Base-by-base conservation (phyloP, 768 basidiomycete species). In the Boletus edulis region DNA sequence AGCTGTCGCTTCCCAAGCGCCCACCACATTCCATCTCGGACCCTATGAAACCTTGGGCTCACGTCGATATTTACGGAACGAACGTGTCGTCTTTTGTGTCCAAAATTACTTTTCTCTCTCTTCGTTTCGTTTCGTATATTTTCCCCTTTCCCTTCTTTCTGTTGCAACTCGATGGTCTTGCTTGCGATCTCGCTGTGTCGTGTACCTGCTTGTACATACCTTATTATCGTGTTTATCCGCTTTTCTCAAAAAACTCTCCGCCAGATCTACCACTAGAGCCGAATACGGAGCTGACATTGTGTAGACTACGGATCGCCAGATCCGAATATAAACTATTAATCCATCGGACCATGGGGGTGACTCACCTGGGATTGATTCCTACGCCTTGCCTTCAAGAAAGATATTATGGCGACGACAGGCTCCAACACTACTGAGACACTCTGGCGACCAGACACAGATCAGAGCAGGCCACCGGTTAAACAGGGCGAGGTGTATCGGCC, bases 401-500 rank as follows among this genome's bases (percentile, higher is more conserved):
- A 9, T 29, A 29, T 29, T 8, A 29, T 29, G 15, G 14, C 20
- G 22, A 54, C 39, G 47, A 18, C 31, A 24, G 35, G 1, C 31
- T 2, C 35, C 22, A n/a, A 18, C 38, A 37, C 1, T 7, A 37
- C 1, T 7, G 20, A 41, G 11, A n/a, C 14, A 37, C 18, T 51
- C 5, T 58, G 57, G 57, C 44, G 49, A 58, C 56, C 56, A 1
- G 44, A 38, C 7, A 3, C 11, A 2, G 8, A 51, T 18, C 58
- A 59, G 24, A 35, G 18, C 29, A 52, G 46, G 13, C 57, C 56
- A 10, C 13, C 15, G 10, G 35, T 48, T 34, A 17, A 17, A n/a
- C 3, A n/a, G 3, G 57, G 46, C 14, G 61, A 66, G 6, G 71
- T 86, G 13, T 83, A 79, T 60, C 74, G 80, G 37, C 80, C 80